phyloP scores from a whole-genome alignment of 2,329 filamentous ascomycete species.

The Clonostachys byssicola region DNA sequence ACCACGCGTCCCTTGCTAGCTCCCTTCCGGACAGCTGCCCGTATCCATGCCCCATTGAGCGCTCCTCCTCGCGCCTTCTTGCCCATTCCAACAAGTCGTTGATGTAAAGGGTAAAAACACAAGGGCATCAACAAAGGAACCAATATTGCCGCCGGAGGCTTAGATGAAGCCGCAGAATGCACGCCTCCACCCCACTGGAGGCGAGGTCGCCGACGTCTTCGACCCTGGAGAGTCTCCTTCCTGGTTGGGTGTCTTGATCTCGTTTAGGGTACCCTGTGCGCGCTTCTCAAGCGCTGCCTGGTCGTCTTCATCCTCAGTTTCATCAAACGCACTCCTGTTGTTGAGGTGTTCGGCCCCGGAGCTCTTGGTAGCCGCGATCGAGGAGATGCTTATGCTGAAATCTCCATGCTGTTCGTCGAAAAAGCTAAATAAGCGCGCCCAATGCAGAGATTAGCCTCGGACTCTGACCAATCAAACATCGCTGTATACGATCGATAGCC shows the following conservation, averaged over 20 bases:
- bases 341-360: background rate
- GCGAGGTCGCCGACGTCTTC: background rate
- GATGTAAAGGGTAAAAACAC: too few relatives aligned
- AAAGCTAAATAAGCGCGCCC: constrained; percentile 46
- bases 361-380: constrained; percentile 14
- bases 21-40: too few relatives aligned
- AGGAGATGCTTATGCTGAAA: constrained; percentile 37
- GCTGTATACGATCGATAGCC: too few relatives aligned
- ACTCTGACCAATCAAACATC: too few relatives aligned
- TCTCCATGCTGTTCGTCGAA: constrained; percentile 70
- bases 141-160: background rate
- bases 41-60: too few relatives aligned
- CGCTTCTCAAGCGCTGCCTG: background rate
- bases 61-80: too few relatives aligned
- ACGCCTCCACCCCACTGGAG: constrained; percentile 4
- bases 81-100: too few relatives aligned
- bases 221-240: background rate
- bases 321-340: background rate
- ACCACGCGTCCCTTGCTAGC: too few relatives aligned
- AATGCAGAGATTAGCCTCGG: constrained; percentile 10
- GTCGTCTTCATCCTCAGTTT: constrained; percentile 1
- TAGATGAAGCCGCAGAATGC: constrained; percentile 4
- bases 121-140: too few relatives aligned
- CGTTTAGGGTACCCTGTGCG: background rate
- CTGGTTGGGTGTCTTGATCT: background rate